Percentiles rank a stretch among this genome's conserved stretches.
These are phyloP conservation scores for Zasmidium cellare DNA, from an alignment of 2,329 filamentous ascomycete species.

Conservation along the genomic window DNA sequence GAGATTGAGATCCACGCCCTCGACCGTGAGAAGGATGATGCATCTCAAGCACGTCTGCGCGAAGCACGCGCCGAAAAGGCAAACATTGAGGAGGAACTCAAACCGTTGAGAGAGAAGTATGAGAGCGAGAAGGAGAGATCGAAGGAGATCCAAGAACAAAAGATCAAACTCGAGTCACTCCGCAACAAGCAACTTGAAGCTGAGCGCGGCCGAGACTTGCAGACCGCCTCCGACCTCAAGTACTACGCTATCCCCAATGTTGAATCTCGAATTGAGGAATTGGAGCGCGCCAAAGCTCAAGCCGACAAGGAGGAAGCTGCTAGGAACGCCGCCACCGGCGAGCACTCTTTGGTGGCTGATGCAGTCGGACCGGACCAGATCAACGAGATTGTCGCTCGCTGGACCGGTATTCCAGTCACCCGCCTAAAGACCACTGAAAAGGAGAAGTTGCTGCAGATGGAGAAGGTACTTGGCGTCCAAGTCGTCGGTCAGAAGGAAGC, in stretches of 20 bases:
- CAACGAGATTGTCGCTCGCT: constrained; percentile 95
- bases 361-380: constrained; percentile 96
- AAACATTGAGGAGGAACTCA: constrained; percentile 90
- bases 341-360: constrained; percentile 75
- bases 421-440: constrained; percentile 93
- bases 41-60: constrained; percentile 78
- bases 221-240: constrained; percentile 87
- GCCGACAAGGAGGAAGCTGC: constrained; percentile 68
- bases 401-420: constrained; percentile 98
- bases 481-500: constrained; percentile 95
- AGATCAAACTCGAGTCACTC: constrained; percentile 89
- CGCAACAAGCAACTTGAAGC: constrained; percentile 92
- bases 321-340: constrained; percentile 59
- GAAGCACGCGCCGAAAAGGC: constrained; percentile 87
- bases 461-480: constrained; percentile 76
- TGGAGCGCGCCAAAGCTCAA: constrained; percentile 78
- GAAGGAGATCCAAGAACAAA: constrained; percentile 61
- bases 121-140: constrained; percentile 81
- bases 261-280: constrained; percentile 71
- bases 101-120: constrained; percentile 92
- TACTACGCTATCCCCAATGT: constrained; percentile 98
- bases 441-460: constrained; percentile 98
- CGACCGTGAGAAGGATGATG: constrained; percentile 90
- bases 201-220: constrained; percentile 80
- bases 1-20: constrained; percentile 97